Evolutionary conservation across 73 alveolate genomes (phyloP).

Genomic region (Tetrahymena thermophila): DNA sequence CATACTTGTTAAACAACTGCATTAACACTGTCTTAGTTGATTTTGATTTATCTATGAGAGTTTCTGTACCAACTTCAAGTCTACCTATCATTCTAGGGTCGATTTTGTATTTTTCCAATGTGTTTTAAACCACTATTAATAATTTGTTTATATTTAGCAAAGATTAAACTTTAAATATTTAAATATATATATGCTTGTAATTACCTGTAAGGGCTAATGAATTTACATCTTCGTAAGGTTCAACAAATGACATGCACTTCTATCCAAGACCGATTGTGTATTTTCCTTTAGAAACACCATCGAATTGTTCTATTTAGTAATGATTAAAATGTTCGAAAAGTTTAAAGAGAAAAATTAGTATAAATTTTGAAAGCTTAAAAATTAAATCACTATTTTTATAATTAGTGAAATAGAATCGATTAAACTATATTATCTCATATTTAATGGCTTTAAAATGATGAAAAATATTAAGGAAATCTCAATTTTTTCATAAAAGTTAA

Average conservation of each 20-base stretch:
- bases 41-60: slow-evolving; percentile 93
- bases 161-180: not conserved
- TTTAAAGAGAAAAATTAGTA: not conserved
- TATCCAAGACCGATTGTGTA: slow-evolving; percentile 97
- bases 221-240: slow-evolving; percentile 95
- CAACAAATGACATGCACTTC: slow-evolving; percentile 78
- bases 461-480: too few relatives aligned
- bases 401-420: not conserved
- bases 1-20: slow-evolving; percentile 76
- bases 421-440: too few relatives aligned
- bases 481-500: not conserved
- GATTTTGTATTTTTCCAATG: slow-evolving; percentile 77
- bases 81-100: slow-evolving; percentile 83
- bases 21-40: slow-evolving; percentile 91
- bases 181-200: not conserved
- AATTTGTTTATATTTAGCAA: not conserved
- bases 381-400: not conserved
- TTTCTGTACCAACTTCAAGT: slow-evolving; percentile 98
- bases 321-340: not conserved
- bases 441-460: not conserved
- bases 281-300: slow-evolving; percentile 87
- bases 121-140: slow-evolving; percentile 58
- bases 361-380: too few relatives aligned
- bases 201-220: slow-evolving; percentile 79
- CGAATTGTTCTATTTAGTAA: slow-evolving; percentile 59